Evolutionary conservation across 176 grass and related monocot genomes (phyloP), one percentile per base, ranked within the genome.

Genomic region (Rhynchospora tenuis): DNA sequence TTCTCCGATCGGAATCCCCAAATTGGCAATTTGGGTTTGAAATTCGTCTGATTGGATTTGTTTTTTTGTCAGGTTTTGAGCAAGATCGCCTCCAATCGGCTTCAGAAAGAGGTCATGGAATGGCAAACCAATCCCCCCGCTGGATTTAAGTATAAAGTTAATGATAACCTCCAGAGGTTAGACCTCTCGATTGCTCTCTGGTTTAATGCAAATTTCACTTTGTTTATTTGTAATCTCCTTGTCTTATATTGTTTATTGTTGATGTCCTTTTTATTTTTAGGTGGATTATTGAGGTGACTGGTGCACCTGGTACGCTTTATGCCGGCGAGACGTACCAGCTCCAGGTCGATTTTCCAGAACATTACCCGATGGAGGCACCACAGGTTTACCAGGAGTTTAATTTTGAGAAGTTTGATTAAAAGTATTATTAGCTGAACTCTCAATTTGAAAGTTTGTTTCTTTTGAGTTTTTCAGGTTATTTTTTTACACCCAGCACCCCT

Each of bases 351-450:
- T 95, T 99, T 82, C 93, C 96, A 0, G 93, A 99, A 84, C 96
- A 99, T 85, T 99, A 99, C 72, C 96, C 93, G 22, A 95, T 93
- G 89, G 96, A 99, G 88, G 93, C 96, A 23, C 96, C 96, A 11
- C 89, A 99, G 85, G 96, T 88, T 60, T 59, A 71, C 52, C 6
- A 23, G 11, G 69, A 15, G 3, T 19, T 24, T 78, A 59, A 0
- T 60, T 20, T 4, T 60, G 52, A 12, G 28, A 14, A 9, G 19
- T 20, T 85, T 29, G 11, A 54, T 43, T 46, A 28, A 55, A 69
- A 22, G 17, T 73, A 62, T 84, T 27, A 66, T 80, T 33, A 44
- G 23, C 43, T 38, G 7, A 50, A 57, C 19, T 64, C 16, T 26
- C 20, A 85, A 23, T 75, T 64, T 75, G 28, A 23, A 9, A 47